A percentile compares a stretch with the other conserved stretches of the same genome.
Evolutionary conservation across 805 yeast species (phyloP).

Genomic region (Teunomyces lycoperdinae): DNA sequence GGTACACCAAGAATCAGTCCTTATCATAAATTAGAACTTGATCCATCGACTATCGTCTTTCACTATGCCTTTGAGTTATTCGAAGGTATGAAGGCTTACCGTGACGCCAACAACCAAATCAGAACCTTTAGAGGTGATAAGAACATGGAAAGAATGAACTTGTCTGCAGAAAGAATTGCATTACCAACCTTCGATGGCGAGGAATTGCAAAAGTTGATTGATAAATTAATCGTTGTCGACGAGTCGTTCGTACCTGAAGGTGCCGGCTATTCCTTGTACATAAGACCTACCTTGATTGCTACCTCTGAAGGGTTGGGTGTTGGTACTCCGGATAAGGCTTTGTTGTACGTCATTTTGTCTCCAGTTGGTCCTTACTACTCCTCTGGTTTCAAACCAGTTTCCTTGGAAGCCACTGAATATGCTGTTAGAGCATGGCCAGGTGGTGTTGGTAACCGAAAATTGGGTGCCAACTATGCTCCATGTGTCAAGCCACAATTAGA

Average conservation of each 20-base stretch:
- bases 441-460: constrained; percentile 93
- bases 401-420: constrained; percentile 90
- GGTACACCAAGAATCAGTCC: constrained; percentile 84
- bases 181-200: constrained; percentile 83
- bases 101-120: constrained; percentile 46
- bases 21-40: constrained; percentile 69
- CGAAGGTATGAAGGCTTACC: constrained; percentile 94
- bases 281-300: constrained; percentile 95
- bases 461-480: constrained; percentile 98
- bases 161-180: constrained; percentile 83
- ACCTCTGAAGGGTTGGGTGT: constrained; percentile 89
- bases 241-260: constrained; percentile 77
- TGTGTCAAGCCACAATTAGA: constrained; percentile 86
- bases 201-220: constrained; percentile 71
- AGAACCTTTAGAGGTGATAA: constrained; percentile 88
- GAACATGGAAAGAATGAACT: constrained; percentile 90
- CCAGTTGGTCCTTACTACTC: constrained; percentile 97
- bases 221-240: constrained; percentile 73
- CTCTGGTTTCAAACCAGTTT: constrained; percentile 94
- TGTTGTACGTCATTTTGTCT: constrained; percentile 82
- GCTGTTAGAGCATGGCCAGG: constrained; percentile 99
- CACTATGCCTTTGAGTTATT: constrained; percentile 95
- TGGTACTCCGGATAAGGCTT: constrained; percentile 74
- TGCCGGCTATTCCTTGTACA: constrained; percentile 85
- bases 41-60: constrained; percentile 87